Base-by-base conservation (phyloP, 495 filamentous ascomycete species). In the Xylaria flabelliformis region DNA sequence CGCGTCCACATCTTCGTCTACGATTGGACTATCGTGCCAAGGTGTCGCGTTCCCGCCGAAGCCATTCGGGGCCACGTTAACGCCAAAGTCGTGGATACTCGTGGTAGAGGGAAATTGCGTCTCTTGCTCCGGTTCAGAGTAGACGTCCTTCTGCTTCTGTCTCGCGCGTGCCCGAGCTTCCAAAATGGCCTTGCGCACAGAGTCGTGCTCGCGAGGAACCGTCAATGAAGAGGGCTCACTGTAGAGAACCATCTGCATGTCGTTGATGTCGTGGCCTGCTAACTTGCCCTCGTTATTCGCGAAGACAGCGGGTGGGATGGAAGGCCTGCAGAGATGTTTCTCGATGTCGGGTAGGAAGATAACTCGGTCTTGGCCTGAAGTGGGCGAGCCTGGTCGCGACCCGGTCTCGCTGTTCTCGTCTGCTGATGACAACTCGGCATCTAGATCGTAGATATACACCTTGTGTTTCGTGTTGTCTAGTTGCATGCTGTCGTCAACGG, bases 381-480 rank as follows among this genome's bases (percentile, higher is more conserved):
- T 72, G 51, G 70, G 70, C n/a, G 71, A 74, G 58, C 82, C 82
- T 7, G 81, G 74, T 19, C 84, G 78, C 0, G 80, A 68, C 42
- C 81, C 82, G 75, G 74, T 78, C 26, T 82, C 84, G 67, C 81
- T 80, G 55, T 78, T 74, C 24, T 64, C 61, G 26, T 90, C 88
- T 32, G 83, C 77, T 9, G 92, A 91, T 0, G 89, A 90, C 51
- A 98, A 87, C 83, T 99, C 95, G 66, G 88, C 92, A 74, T 97
- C 96, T 32, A 99, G 84, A 78, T 96, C 89, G 84, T 95, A 88
- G 77, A 99, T 94, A 84, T 94, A 99, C 65, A 97, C 88, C 69
- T 90, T 93, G 80, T 95, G 84, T 73, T 91, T 91, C 21, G 94
- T 91, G 80, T 97, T 91, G 83, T 99, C 96, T 65, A 98, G 81